phyloP scores from a whole-genome alignment of 2,329 filamentous ascomycete genomes.

The Xenoacremonium recifei region DNA sequence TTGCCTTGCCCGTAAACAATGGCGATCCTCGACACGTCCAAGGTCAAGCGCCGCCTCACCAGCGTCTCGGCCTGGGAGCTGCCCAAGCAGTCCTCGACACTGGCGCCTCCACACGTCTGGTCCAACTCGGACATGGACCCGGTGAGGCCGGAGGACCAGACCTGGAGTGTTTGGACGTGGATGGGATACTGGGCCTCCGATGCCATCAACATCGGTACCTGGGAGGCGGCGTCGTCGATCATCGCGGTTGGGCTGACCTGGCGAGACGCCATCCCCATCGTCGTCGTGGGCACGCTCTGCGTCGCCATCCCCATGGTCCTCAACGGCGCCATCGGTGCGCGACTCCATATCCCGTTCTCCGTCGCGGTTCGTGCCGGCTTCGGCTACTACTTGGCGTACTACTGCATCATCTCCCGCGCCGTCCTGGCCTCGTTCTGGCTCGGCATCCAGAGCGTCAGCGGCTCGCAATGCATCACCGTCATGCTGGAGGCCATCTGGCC shows the following conservation, averaged over 20 bases:
- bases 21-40: no score
- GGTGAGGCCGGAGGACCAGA: slow-evolving; percentile 37
- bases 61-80: no score
- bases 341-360: slow-evolving; percentile 32
- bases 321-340: slow-evolving; percentile 37
- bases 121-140: slow-evolving; percentile 26
- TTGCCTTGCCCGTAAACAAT: no score
- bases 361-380: slow-evolving; percentile 25
- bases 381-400: slow-evolving; percentile 31
- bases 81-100: slow-evolving; percentile 13
- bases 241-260: slow-evolving; percentile 37
- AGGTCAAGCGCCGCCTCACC: no score
- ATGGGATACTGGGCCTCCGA: slow-evolving; percentile 50
- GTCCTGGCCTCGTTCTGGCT: slow-evolving; percentile 31
- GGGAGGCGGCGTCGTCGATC: slow-evolving; percentile 28
- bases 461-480: slow-evolving; percentile 16
- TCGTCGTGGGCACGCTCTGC: slow-evolving; percentile 45
- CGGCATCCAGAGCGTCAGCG: slow-evolving; percentile 31
- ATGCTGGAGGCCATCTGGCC: slow-evolving; percentile 42
- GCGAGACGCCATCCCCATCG: slow-evolving; percentile 46
- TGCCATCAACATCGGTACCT: slow-evolving; percentile 33
- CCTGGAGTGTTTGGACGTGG: slow-evolving; percentile 43
- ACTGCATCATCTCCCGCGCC: slow-evolving; percentile 29
- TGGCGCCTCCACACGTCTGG: slow-evolving; percentile 10
- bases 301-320: slow-evolving; percentile 45